phyloP scores from a whole-genome alignment of 805 yeast genomes.

The Cyberlindnera japonica region DNA sequence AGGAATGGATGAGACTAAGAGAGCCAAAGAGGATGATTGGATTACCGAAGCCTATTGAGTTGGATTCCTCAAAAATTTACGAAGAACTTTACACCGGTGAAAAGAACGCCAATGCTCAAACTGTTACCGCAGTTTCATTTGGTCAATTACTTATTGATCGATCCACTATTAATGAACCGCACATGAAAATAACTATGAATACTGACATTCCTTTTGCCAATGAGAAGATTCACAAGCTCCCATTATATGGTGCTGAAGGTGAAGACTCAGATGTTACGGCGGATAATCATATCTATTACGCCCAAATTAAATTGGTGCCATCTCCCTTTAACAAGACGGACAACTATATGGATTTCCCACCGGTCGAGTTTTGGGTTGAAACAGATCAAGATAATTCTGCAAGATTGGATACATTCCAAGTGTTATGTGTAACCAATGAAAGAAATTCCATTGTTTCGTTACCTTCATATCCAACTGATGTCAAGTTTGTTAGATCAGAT shows the following conservation, averaged over 20 bases:
- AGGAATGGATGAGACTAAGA: slow-evolving; percentile 21
- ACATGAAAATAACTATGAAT: slow-evolving; percentile 15
- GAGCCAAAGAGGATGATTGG: slow-evolving; percentile 14
- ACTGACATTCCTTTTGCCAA: slow-evolving; percentile 24
- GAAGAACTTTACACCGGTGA: slow-evolving; percentile 9
- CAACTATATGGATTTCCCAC: slow-evolving; percentile 39
- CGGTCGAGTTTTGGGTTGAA: slow-evolving; percentile 54
- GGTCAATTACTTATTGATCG: slow-evolving; percentile 23
- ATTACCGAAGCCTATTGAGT: slow-evolving; percentile 1
- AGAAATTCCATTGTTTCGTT: slow-evolving; percentile 38
- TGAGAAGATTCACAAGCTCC: slow-evolving; percentile 15
- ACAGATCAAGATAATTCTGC: slow-evolving; percentile 35
- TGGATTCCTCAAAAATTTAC: slow-evolving; percentile 13
- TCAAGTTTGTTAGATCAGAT: slow-evolving; percentile 34
- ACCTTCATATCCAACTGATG: slow-evolving; percentile 40
- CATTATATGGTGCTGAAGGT: slow-evolving; percentile 14
- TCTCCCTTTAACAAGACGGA: slow-evolving; percentile 33
- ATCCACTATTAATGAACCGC: background rate
- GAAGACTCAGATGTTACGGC: slow-evolving; percentile 13
- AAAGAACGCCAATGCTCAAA: slow-evolving; percentile 4
- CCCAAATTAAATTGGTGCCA: slow-evolving; percentile 46
- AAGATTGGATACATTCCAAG: slow-evolving; percentile 32
- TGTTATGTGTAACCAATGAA: slow-evolving; percentile 45
- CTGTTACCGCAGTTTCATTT: slow-evolving; percentile 23
- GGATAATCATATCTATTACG: slow-evolving; percentile 32